A percentile compares a stretch with the other conserved stretches of the same genome.
Conservation (phyloP, 1,284 basidiomycete species). For the Ustilago crameri region DNA sequence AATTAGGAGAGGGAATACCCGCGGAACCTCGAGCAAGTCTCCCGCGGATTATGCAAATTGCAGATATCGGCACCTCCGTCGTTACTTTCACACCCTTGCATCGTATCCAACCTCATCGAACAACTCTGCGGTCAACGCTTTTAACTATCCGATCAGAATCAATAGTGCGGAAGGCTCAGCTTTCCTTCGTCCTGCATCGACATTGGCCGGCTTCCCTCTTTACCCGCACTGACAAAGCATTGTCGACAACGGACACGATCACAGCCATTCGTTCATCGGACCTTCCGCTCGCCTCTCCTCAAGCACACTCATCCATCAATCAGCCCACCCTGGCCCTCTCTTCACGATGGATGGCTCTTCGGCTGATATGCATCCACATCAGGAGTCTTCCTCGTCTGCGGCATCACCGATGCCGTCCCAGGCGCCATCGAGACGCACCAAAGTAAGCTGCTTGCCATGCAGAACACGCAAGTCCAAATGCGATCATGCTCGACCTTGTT, state of each 20-base stretch:
- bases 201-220: background rate
- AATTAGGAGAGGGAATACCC: background rate
- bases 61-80: background rate
- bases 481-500: constrained; percentile 40
- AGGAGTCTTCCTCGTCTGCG: constrained; percentile 4
- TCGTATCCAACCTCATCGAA: too few species aligned
- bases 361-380: background rate
- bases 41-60: constrained; percentile 14
- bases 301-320: too few species aligned
- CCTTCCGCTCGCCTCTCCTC: background rate
- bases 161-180: too few species aligned
- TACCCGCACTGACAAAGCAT: background rate
- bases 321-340: too few species aligned
- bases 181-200: background rate
- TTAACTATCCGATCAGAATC: too few species aligned
- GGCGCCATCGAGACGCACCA: constrained; percentile 20
- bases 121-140: too few species aligned
- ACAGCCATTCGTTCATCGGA: background rate
- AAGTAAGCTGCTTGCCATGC: constrained; percentile 38
- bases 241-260: background rate
- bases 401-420: constrained; percentile 14
- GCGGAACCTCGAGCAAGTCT: background rate
- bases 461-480: constrained; percentile 42
- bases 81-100: background rate
- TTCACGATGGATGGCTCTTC: constrained; percentile 1